Percentiles rank a stretch among this genome's conserved stretches.
Conservation (phyloP, 805 yeast genomes). For the Saccharomycopsis oosterbeekiorum region DNA sequence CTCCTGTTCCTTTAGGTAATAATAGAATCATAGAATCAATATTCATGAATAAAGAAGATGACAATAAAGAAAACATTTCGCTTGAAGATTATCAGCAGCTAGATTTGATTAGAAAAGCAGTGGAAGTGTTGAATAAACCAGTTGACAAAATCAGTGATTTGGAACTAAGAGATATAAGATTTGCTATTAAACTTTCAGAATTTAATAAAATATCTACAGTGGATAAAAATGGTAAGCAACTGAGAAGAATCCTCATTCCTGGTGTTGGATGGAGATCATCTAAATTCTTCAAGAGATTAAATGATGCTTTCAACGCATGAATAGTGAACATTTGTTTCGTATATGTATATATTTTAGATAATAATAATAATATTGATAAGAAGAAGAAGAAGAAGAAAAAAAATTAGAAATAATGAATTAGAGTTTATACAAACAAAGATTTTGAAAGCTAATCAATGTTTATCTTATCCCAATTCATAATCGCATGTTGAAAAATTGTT, state of each 20-base stretch:
- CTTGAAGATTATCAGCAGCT: neutral
- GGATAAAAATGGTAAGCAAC: conserved; percentile 33
- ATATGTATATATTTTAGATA: neutral
- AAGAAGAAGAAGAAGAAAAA: neutral
- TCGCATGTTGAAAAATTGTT: neutral
- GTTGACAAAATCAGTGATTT: neutral
- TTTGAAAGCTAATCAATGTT: no score
- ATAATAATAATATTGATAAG: neutral
- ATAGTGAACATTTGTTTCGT: neutral
- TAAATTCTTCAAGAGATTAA: conserved; percentile 12
- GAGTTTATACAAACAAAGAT: no score
- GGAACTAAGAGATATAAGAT: neutral
- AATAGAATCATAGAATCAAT: neutral
- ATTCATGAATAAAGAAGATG: neutral
- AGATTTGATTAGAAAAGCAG: neutral
- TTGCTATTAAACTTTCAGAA: conserved; percentile 1
- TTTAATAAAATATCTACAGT: conserved; percentile 16
- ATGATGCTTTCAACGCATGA: neutral
- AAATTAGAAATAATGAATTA: neutral
- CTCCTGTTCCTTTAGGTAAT: neutral
- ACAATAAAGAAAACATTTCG: neutral
- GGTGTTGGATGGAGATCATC: conserved; percentile 41
- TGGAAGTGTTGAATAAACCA: neutral
- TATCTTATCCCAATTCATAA: neutral
- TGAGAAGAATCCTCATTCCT: conserved; percentile 37